Evolutionary conservation across 768 basidiomycete species (phyloP), one percentile per base, ranked within the genome.

Genomic region (Cubamyces sp.): DNA sequence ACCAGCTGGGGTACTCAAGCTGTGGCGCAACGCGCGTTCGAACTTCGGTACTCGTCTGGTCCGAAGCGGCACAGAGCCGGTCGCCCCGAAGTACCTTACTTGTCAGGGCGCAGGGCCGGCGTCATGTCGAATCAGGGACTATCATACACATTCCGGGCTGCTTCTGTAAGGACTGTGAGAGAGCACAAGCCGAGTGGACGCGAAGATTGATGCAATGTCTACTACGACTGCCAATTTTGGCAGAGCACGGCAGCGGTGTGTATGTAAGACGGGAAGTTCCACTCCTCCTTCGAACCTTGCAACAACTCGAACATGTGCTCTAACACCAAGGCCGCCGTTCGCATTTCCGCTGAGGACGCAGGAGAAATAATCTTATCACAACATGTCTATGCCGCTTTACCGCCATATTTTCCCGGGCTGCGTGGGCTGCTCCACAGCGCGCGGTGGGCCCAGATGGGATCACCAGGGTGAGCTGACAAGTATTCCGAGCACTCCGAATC

Each of bases 401-500:
- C 42, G 18, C 50, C 54, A 50, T 37, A 26, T 39, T 34, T 5
- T 12, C n/a, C 50, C 15, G 40, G 19, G 40, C 50, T 26, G 43
- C 42, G 41, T 16, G 50, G 28, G 11, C 41, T 12, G 50, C 49
- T 60, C 45, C 45, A 41, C 45, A 26, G 14, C 52, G 61, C 47
- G 26, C 5, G 25, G 48, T 26, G 8, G 21, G 15, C 39, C 39
- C 40, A 18, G 47, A 46, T 37, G 28, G 42, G 42, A 57, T 46
- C 49, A 52, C 14, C 34, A n/a, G n/a, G n/a, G 4, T 18, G 26
- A 46, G 61, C 39, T 62, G 61, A 62, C 61, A 39, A 28, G 43
- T 57, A 62, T 62, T 62, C 61, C 61, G 55, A 57, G 61, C 55
- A 40, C 23, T 40, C 49, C 61, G 61, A 45, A 26, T 41, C 57